These are phyloP conservation scores for Pittosporum tobira DNA, from an alignment of 129 eudicot species.

Conservation along the genomic window DNA sequence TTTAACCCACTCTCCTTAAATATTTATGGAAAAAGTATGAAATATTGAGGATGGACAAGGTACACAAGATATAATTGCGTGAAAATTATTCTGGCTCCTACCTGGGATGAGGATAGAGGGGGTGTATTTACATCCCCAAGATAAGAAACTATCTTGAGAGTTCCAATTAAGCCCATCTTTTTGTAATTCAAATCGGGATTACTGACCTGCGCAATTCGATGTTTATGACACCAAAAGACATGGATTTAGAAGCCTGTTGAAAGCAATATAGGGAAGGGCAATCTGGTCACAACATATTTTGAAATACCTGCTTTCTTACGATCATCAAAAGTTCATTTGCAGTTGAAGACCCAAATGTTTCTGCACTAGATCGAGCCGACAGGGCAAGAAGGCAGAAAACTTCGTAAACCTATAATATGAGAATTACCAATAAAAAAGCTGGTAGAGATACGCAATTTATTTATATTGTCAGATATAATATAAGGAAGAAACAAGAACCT, in stretches of 20 bases:
- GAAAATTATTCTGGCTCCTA: slow-evolving; percentile 11
- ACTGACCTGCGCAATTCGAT: slow-evolving; percentile 34
- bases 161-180: slow-evolving; percentile 76
- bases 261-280: slow-evolving; percentile 5
- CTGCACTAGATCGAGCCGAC: slow-evolving; percentile 38
- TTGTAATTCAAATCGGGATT: slow-evolving; percentile 74
- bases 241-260: neutral
- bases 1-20: too few species aligned
- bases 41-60: too few species aligned
- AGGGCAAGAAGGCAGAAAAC: slow-evolving; percentile 55
- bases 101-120: slow-evolving; percentile 40
- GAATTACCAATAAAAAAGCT: slow-evolving; percentile 13
- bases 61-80: too few species aligned
- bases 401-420: slow-evolving; percentile 51
- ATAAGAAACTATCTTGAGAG: slow-evolving; percentile 55
- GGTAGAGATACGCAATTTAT: slow-evolving; percentile 6
- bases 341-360: slow-evolving; percentile 46
- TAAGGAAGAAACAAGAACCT: slow-evolving; percentile 27
- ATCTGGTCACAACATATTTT: too few species aligned
- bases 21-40: too few species aligned
- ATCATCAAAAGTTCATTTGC: slow-evolving; percentile 76
- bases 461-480: slow-evolving; percentile 8
- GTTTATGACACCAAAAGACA: slow-evolving; percentile 5
- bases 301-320: slow-evolving; percentile 60
- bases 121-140: slow-evolving; percentile 45